Percentiles rank a stretch among this genome's conserved stretches.
phyloP scores from a whole-genome alignment of 148 eudicot genomes.

The Amaranthus palmeri region DNA sequence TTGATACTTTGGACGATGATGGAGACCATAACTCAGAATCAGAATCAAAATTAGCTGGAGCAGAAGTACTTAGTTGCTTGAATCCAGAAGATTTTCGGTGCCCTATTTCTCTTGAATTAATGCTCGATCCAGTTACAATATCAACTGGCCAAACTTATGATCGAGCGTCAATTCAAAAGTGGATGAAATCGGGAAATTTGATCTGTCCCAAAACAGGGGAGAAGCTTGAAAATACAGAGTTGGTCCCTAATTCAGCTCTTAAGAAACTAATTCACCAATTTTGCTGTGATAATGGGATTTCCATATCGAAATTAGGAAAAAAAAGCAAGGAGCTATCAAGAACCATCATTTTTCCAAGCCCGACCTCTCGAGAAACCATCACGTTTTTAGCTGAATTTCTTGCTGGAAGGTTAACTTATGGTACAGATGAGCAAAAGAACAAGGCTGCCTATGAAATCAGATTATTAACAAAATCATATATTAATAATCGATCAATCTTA shows the following conservation, averaged over 20 bases:
- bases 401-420: conserved; percentile 41
- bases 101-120: conserved; percentile 83
- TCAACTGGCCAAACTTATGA: conserved; percentile 83
- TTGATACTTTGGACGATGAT: conserved; percentile 29
- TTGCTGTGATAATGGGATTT: conserved; percentile 60
- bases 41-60: conserved; percentile 25
- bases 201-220: conserved; percentile 86
- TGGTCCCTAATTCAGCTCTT: conserved; percentile 63
- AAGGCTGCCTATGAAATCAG: conserved; percentile 71
- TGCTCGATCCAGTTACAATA: conserved; percentile 79
- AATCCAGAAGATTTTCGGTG: conserved; percentile 78
- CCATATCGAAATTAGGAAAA: conserved; percentile 41
- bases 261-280: conserved; percentile 57
- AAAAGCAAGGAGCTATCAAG: conserved; percentile 43
- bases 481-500: conserved; percentile 49
- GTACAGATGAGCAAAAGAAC: conserved; percentile 45
- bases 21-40: not conserved
- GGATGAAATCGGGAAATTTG: conserved; percentile 66
- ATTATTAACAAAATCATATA: conserved; percentile 57
- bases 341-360: conserved; percentile 34
- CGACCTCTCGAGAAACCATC: conserved; percentile 36
- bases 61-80: conserved; percentile 37
- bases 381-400: conserved; percentile 48
- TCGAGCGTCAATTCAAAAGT: conserved; percentile 61
- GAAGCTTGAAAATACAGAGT: conserved; percentile 38